Base-by-base conservation (phyloP, 306 rosid genomes). In the Boehmeria nivea region DNA sequence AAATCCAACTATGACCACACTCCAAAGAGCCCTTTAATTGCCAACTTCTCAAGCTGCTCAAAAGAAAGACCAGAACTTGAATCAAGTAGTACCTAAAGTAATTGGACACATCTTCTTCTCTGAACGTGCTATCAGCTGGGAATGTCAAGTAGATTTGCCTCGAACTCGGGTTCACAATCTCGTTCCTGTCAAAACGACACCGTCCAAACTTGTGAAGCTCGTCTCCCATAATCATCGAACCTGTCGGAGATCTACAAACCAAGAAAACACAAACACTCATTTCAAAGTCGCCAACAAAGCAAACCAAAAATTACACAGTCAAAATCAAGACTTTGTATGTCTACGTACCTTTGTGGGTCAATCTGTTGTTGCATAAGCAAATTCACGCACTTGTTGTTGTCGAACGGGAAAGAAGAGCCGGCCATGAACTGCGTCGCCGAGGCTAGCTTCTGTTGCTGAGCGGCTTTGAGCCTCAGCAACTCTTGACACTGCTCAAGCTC, bases 121-220 rank as follows among this genome's bases (percentile, higher is more conserved):
- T 82, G 69, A 90, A 90, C 3, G 90, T 78, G 72, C 97, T 90
- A 59, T 89, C 97, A 3, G 97, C 97, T 34, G 97, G 97, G 68
- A 89, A 90, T 14, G 97, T 90, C 63, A 90, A 64, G 64, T 90
- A 90, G 61, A 90, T 90, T 76, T 90, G 97, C 60, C 95, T 79
- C 1, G 97, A 84, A 2, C 94, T 84, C 3, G 94, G 82, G 70
- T 83, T 83, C 47, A 64, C 58, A 37, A 76, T 81, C 3, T 82
- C 90, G 26, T 73, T 76, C 76, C 94, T 82, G 60, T 89, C 95
- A 16, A 53, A 64, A 66, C 85, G 76, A 40, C 75, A 76, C 17
- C 86, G 66, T 37, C 83, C 82, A 58, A 83, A 60, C 76, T 80
- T 84, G 53, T 55, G 78, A 64, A 74, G 56, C 47, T 83, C 97